These are phyloP conservation scores for Colletotrichum eremochloae DNA, from an alignment of 2,329 filamentous ascomycete species.

Conservation along the genomic window DNA sequence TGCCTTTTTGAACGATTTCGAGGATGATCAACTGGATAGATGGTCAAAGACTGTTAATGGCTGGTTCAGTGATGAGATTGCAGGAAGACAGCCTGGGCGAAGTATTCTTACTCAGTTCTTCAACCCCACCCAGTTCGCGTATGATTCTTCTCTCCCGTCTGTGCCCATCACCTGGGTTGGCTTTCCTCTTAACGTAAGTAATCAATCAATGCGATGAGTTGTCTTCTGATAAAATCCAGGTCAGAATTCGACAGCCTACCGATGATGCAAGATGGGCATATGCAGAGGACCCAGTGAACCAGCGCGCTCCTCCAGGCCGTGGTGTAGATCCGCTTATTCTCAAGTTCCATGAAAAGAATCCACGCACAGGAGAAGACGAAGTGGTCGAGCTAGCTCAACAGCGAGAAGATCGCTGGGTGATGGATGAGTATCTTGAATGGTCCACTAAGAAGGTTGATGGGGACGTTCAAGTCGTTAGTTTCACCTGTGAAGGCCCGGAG, in stretches of 20 bases:
- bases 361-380: neutral
- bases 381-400: neutral
- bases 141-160: neutral
- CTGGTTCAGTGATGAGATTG: slow-evolving; percentile 1
- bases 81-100: neutral
- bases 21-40: neutral
- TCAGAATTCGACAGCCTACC: neutral
- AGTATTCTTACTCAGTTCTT: slow-evolving; percentile 3
- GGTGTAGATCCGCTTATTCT: neutral
- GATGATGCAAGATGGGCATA: neutral
- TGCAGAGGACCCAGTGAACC: neutral
- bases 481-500: slow-evolving; percentile 15
- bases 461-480: slow-evolving; percentile 8
- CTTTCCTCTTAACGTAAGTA: slow-evolving; percentile 13
- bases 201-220: neutral
- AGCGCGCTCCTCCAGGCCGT: neutral
- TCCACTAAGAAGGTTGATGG: slow-evolving; percentile 5
- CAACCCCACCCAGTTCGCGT: neutral
- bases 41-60: neutral
- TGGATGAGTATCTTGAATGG: slow-evolving; percentile 15
- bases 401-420: neutral
- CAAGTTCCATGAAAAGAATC: neutral
- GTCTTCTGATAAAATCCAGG: neutral
- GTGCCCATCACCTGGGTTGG: slow-evolving; percentile 12
- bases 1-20: neutral